Evolutionary conservation across 129 eudicot species (phyloP).

Genomic region (Chrysanthemum lavandulifolium): DNA sequence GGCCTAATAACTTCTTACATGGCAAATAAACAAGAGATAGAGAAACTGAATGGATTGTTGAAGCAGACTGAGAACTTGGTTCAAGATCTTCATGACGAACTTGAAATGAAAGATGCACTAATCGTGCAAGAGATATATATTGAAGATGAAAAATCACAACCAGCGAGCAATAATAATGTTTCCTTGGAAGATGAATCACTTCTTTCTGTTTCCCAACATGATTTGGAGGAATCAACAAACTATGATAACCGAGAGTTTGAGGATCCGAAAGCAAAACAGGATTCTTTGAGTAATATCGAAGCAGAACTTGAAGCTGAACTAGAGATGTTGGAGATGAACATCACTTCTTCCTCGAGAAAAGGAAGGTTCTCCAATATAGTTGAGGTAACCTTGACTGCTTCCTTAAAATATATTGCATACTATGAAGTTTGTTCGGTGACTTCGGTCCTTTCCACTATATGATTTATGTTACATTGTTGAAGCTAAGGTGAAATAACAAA

Average conservation of each 20-base stretch:
- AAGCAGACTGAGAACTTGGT: conserved; percentile 1
- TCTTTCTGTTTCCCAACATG: background rate
- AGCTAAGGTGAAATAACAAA: too few species aligned
- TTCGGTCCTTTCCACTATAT: too few species aligned
- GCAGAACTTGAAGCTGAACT: conserved; percentile 4
- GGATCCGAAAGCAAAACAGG: background rate
- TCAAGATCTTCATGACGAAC: background rate
- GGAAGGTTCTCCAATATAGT: too few species aligned
- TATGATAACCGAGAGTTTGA: background rate
- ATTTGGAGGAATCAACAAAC: background rate
- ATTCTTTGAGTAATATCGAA: background rate
- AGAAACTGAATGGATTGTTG: background rate
- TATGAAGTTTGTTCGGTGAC: too few species aligned
- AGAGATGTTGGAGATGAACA: background rate
- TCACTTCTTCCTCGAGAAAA: background rate
- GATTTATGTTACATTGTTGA: too few species aligned
- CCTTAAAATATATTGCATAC: too few species aligned
- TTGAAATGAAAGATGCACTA: background rate
- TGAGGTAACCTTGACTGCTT: too few species aligned
- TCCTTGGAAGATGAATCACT: background rate
- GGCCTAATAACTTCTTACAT: background rate
- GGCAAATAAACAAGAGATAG: background rate
- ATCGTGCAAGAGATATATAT: background rate
- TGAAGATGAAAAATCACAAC: background rate
- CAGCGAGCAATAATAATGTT: background rate